A percentile compares a stretch with the other conserved stretches of the same genome.
Evolutionary conservation across 257 asterid species (phyloP).

Genomic region (Parsonsia alboflavescens): DNA sequence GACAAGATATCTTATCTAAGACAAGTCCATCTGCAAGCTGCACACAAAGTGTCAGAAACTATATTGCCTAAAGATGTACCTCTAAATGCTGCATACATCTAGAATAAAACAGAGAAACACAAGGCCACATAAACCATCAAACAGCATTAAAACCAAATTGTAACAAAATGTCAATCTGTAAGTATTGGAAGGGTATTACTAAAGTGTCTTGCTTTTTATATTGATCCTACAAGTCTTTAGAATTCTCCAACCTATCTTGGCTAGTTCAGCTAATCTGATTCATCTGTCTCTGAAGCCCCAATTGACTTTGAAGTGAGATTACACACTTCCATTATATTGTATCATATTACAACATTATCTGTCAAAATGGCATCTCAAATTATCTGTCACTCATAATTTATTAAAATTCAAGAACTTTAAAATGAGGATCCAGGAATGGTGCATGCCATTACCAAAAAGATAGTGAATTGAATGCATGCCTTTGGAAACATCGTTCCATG

Average conservation of each 20-base stretch:
- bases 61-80: background rate
- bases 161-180: background rate
- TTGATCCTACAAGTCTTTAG: background rate
- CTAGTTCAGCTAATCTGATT: background rate
- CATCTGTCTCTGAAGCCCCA: background rate
- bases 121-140: background rate
- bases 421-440: background rate
- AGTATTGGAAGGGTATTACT: background rate
- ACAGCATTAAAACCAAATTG: background rate
- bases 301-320: background rate
- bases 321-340: background rate
- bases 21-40: constrained; percentile 77
- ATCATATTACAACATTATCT: background rate
- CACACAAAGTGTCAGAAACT: constrained; percentile 12
- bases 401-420: background rate
- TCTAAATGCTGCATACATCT: background rate
- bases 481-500: background rate
- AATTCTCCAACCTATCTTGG: background rate
- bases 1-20: constrained; percentile 70
- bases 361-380: too few relatives aligned
- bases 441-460: background rate
- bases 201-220: background rate
- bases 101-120: background rate
- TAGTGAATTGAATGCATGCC: background rate
- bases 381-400: background rate